Evolutionary conservation across 805 yeast genomes (phyloP).

Genomic region (Sungouiozyma ichnusensis): DNA sequence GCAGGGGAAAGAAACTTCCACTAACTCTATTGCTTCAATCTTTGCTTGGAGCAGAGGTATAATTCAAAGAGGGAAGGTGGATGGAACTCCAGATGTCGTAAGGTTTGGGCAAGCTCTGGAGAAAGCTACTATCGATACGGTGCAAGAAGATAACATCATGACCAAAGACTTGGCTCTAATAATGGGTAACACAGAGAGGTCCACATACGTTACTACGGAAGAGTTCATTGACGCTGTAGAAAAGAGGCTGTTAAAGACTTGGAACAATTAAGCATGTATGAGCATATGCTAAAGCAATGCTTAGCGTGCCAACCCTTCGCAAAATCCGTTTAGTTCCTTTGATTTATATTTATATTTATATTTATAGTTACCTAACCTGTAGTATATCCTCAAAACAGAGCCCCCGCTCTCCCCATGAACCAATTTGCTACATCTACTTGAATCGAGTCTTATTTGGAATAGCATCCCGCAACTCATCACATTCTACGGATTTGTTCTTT

Average conservation of each 20-base stretch:
- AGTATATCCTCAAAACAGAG: too few species aligned
- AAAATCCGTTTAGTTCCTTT: too few species aligned
- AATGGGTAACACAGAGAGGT: slow-evolving; percentile 74
- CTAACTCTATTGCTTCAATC: slow-evolving; percentile 94
- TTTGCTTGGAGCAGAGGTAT: slow-evolving; percentile 96
- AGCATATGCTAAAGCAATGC: too few species aligned
- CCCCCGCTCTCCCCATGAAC: too few species aligned
- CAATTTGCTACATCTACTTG: too few species aligned
- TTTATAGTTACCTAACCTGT: too few species aligned
- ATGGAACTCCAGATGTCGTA: slow-evolving; percentile 74
- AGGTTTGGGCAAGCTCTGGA: slow-evolving; percentile 72
- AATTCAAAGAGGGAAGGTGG: slow-evolving; percentile 84
- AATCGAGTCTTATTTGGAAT: too few species aligned
- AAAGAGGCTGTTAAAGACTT: slow-evolving; percentile 38
- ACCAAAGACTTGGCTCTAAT: slow-evolving; percentile 93
- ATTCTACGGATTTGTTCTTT: background rate
- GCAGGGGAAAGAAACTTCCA: slow-evolving; percentile 93
- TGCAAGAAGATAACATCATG: slow-evolving; percentile 75
- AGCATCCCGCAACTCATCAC: too few species aligned
- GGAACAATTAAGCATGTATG: background rate
- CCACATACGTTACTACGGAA: slow-evolving; percentile 78
- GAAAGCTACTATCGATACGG: slow-evolving; percentile 78
- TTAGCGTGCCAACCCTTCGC: too few species aligned
- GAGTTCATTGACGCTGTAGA: slow-evolving; percentile 83
- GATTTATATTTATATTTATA: too few species aligned